Conservation (phyloP, 108 stramenopile genomes). For the Pseudonitzschia multiseries region DNA sequence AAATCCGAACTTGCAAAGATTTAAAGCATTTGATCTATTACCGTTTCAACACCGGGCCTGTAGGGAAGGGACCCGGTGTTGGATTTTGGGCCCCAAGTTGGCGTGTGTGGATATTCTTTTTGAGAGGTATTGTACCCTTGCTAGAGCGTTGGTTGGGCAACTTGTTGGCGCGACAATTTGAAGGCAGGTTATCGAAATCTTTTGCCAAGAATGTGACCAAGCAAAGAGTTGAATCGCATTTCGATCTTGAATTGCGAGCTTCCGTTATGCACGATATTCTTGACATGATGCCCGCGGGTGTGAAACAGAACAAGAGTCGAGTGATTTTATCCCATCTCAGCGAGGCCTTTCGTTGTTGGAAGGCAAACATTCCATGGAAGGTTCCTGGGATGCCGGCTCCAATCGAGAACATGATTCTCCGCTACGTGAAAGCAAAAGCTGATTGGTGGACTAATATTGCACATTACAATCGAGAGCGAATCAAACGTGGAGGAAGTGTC, state of each 20-base stretch:
- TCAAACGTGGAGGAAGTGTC: conserved; percentile 99
- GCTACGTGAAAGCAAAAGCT: conserved; percentile 99
- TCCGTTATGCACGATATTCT: conserved; percentile 99
- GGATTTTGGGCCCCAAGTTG: conserved; percentile 99
- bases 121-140: conserved; percentile 95
- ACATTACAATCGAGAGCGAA: conserved; percentile 99
- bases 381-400: conserved; percentile 99
- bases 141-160: conserved; percentile 99
- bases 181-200: conserved; percentile 95
- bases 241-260: conserved; percentile 98
- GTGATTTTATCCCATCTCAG: conserved; percentile 96
- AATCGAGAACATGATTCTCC: conserved; percentile 99
- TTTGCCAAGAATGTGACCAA: conserved; percentile 99
- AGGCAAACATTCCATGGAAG: conserved; percentile 99
- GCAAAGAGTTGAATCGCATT: conserved; percentile 99
- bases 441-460: conserved; percentile 99
- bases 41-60: conserved; percentile 99
- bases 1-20: conserved; percentile 99
- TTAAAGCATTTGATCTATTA: conserved; percentile 99
- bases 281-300: conserved; percentile 99
- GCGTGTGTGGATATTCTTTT: conserved; percentile 99
- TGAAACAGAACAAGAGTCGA: conserved; percentile 97
- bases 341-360: conserved; percentile 99
- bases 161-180: conserved; percentile 97
- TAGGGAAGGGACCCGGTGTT: conserved; percentile 98